Evolutionary conservation across 768 basidiomycete genomes (phyloP).

Genomic region (Lactarius deliciosus): DNA sequence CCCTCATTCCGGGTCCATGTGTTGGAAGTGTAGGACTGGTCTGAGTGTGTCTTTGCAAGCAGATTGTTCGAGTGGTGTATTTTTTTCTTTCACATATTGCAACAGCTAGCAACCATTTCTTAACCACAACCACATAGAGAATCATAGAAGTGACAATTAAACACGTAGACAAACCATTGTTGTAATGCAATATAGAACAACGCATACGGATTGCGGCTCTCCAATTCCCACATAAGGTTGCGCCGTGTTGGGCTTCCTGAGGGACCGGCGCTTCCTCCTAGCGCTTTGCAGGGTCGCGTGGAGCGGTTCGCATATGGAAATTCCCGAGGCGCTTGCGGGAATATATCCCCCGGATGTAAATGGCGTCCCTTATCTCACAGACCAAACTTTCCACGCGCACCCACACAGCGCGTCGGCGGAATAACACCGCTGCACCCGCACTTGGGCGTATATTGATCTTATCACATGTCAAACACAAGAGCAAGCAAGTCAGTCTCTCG

Average conservation of each 20-base stretch:
- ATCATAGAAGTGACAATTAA: neutral
- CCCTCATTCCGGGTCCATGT: conserved; percentile 16
- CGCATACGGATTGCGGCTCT: neutral
- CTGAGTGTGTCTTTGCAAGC: neutral
- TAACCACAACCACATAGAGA: neutral
- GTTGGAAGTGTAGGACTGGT: conserved; percentile 4
- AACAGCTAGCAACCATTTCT: neutral
- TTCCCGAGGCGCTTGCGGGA: neutral
- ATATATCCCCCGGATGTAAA: neutral
- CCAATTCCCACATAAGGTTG: neutral
- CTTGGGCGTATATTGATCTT: neutral
- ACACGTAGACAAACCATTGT: neutral
- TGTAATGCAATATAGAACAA: neutral
- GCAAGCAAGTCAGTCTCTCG: too few species aligned
- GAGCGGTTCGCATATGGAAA: neutral
- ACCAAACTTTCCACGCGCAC: neutral
- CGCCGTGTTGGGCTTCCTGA: neutral
- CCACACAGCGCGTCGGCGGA: neutral
- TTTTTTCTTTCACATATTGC: neutral
- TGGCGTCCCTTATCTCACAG: neutral
- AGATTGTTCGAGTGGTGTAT: neutral
- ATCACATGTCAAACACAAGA: neutral
- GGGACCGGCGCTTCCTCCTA: neutral
- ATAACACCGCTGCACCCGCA: neutral
- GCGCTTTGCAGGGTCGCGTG: neutral